Evolutionary conservation across 2,329 filamentous ascomycete species (phyloP).

Genomic region (Aspergillus sp.): DNA sequence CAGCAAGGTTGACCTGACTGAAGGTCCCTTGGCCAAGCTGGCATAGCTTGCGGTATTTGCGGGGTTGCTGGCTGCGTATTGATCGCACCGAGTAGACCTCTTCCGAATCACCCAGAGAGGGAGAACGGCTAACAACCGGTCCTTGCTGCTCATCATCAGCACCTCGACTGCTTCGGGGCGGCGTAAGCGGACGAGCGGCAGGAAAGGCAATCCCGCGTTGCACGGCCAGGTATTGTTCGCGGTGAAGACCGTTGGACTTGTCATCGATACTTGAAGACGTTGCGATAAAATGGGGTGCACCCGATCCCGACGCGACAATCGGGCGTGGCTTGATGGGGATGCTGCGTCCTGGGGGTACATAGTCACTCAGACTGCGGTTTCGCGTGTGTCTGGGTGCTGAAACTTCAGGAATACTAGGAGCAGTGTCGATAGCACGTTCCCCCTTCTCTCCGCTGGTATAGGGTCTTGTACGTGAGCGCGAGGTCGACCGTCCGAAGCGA

Average conservation of each 20-base stretch:
- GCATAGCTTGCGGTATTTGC: slow-evolving; percentile 72
- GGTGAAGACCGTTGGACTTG: slow-evolving; percentile 47
- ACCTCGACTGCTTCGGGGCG: slow-evolving; percentile 66
- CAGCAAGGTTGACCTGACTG: slow-evolving; percentile 86
- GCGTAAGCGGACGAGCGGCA: slow-evolving; percentile 64
- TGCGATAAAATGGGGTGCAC: slow-evolving; percentile 42
- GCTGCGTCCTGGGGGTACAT: slow-evolving; percentile 62
- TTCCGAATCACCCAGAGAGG: slow-evolving; percentile 17
- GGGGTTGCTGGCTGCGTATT: slow-evolving; percentile 60
- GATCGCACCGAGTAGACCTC: slow-evolving; percentile 67
- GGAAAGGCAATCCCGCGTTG: slow-evolving; percentile 63
- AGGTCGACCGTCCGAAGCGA: slow-evolving; percentile 23
- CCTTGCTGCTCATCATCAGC: slow-evolving; percentile 48
- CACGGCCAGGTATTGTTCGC: slow-evolving; percentile 74
- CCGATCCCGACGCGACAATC: slow-evolving; percentile 62
- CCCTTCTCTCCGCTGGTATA: slow-evolving; percentile 36
- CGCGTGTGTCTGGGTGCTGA: slow-evolving; percentile 48
- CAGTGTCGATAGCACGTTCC: slow-evolving; percentile 17
- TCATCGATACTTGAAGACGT: slow-evolving; percentile 40
- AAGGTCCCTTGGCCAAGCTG: slow-evolving; percentile 89
- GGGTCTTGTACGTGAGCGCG: slow-evolving; percentile 28
- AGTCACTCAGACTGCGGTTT: slow-evolving; percentile 84
- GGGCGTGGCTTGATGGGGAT: slow-evolving; percentile 62
- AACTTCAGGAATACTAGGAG: slow-evolving; percentile 20
- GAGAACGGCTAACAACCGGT: slow-evolving; percentile 18